Evolutionary conservation across 2,329 filamentous ascomycete genomes (phyloP).

Genomic region (Rutstroemia sp.): DNA sequence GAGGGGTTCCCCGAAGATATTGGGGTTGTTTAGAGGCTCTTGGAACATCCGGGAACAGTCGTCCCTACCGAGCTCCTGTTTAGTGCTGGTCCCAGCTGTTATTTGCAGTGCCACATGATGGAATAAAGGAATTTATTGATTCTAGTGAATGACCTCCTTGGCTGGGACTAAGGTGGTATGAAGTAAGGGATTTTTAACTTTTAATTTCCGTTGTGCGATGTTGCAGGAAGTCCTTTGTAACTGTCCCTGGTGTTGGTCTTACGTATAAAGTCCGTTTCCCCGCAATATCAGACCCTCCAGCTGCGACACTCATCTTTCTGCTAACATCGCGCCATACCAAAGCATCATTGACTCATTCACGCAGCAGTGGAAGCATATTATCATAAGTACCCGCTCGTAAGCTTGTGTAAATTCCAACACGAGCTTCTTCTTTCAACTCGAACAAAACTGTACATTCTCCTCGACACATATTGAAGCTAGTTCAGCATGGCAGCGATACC

Average conservation of each 20-base stretch:
- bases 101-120: conserved; percentile 1
- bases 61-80: not conserved
- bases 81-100: not conserved
- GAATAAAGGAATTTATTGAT: not conserved
- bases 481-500: conserved; percentile 20
- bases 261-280: not conserved
- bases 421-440: not conserved
- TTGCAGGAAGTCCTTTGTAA: not conserved
- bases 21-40: not conserved
- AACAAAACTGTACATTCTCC: not conserved
- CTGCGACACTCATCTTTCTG: not conserved
- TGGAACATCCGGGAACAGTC: not conserved
- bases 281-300: conserved; percentile 1
- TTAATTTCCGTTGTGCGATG: not conserved
- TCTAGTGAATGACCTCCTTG: not conserved
- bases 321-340: conserved; percentile 3
- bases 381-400: not conserved
- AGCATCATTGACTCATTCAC: not conserved
- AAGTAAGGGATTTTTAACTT: not conserved
- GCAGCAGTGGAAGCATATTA: not conserved
- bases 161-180: not conserved
- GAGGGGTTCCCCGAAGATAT: not conserved
- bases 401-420: not conserved
- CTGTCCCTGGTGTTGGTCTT: not conserved
- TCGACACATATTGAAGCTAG: not conserved